Percentiles rank a stretch among this genome's conserved stretches.
These are phyloP conservation scores for Chaetomidium leptoderma DNA, from an alignment of 495 filamentous ascomycete genomes.

Conservation along the genomic window DNA sequence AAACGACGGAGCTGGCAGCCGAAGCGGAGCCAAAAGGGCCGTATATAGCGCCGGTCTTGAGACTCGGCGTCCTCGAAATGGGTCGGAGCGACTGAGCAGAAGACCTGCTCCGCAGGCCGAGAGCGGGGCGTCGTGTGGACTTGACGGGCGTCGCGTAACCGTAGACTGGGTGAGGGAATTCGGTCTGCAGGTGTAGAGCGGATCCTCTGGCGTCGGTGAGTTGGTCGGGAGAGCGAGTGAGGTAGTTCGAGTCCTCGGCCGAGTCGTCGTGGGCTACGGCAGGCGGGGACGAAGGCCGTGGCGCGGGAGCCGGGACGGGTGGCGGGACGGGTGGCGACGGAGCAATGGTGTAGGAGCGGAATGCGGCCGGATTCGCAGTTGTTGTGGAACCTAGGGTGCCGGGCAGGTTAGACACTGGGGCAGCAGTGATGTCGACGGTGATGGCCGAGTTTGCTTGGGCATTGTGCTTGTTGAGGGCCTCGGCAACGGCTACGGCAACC, in stretches of 20 bases:
- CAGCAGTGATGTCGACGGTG: slow-evolving; percentile 13
- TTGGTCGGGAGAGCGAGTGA: slow-evolving; percentile 17
- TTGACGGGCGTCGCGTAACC: slow-evolving; percentile 26
- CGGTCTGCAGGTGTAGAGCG: slow-evolving; percentile 36
- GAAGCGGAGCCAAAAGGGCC: slow-evolving; percentile 36
- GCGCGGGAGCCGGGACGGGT: slow-evolving; percentile 12
- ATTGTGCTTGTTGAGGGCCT: slow-evolving; percentile 21
- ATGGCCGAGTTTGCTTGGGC: slow-evolving; percentile 23
- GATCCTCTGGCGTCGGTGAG: slow-evolving; percentile 23
- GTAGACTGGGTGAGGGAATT: slow-evolving; percentile 28
- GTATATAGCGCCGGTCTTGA: slow-evolving; percentile 37
- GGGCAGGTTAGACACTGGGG: slow-evolving; percentile 12
- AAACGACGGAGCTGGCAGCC: slow-evolving; percentile 41
- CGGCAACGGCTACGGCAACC: slow-evolving; percentile 26
- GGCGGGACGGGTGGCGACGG: slow-evolving; percentile 30
- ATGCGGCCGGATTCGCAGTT: slow-evolving; percentile 25
- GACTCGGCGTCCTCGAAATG: slow-evolving; percentile 46
- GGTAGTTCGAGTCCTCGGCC: slow-evolving; percentile 16
- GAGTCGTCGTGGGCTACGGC: slow-evolving; percentile 7
- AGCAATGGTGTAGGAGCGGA: slow-evolving; percentile 34
- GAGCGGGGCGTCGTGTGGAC: slow-evolving; percentile 26
- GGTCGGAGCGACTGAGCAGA: slow-evolving; percentile 41
- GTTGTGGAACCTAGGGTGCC: slow-evolving; percentile 16
- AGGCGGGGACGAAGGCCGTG: slow-evolving; percentile 6
- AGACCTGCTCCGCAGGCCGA: slow-evolving; percentile 36